Conservation (phyloP, 352 stramenopile genomes). For the Aphanomyces stellatus region DNA sequence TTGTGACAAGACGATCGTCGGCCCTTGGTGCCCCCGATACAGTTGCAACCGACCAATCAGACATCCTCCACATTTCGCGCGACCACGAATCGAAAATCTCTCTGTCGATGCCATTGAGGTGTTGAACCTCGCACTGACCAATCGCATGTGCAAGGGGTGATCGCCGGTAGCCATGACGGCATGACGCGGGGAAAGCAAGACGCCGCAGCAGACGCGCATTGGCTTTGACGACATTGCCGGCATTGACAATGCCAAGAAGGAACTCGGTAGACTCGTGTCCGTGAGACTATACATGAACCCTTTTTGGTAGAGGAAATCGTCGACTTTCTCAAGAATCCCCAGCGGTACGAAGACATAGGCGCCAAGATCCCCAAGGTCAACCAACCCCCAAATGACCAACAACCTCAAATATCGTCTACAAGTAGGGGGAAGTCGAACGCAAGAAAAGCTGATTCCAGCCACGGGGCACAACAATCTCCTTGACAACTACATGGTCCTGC, state of each 20-base stretch:
- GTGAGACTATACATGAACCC: not conserved
- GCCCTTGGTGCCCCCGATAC: conserved; percentile 52
- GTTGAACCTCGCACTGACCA: conserved; percentile 63
- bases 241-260: conserved; percentile 88
- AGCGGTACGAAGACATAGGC: conserved; percentile 88
- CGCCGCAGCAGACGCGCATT: conserved; percentile 34
- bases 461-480: conserved; percentile 78
- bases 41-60: not conserved
- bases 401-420: too few relatives aligned
- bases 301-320: conserved; percentile 77
- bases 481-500: conserved; percentile 82
- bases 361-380: conserved; percentile 84
- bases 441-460: conserved; percentile 25
- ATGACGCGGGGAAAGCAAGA: conserved; percentile 25
- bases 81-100: too few relatives aligned
- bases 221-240: conserved; percentile 91
- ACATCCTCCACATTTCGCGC: not conserved
- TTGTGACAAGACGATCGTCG: conserved; percentile 25
- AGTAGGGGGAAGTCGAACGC: not conserved
- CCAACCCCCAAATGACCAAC: not conserved
- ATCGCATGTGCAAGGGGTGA: conserved; percentile 75
- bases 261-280: conserved; percentile 49
- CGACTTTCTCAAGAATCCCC: conserved; percentile 89
- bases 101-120: not conserved
- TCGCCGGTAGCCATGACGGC: conserved; percentile 36